A percentile compares a stretch with the other conserved stretches of the same genome.
Conservation (phyloP, 768 basidiomycete genomes). For the Hericium coralloides region DNA sequence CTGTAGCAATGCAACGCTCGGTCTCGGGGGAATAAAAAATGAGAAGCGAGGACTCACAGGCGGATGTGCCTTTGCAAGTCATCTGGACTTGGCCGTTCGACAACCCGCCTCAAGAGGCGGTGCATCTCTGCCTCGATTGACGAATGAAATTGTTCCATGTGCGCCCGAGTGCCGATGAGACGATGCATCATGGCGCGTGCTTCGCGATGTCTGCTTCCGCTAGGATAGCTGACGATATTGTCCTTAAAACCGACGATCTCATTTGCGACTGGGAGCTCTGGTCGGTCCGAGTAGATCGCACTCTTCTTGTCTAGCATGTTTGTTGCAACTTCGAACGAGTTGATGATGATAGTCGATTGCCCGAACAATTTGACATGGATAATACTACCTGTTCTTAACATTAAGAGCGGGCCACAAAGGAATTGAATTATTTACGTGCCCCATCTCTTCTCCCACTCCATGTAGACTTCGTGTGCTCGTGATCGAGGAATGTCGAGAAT, state of each 20-base stretch:
- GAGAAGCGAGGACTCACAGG: neutral
- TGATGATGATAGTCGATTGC: constrained; percentile 19
- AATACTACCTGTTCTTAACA: too few species aligned
- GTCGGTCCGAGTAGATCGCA: neutral
- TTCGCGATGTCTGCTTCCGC: too few species aligned
- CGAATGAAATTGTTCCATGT: neutral
- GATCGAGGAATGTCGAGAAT: neutral
- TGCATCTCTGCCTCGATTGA: neutral
- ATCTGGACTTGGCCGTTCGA: neutral
- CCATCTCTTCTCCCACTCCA: too few species aligned
- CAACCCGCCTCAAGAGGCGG: neutral
- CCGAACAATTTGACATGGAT: too few species aligned
- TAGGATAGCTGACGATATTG: too few species aligned
- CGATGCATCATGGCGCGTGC: neutral
- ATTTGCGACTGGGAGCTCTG: too few species aligned
- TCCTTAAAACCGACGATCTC: too few species aligned
- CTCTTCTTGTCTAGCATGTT: constrained; percentile 2
- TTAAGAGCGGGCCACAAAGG: too few species aligned
- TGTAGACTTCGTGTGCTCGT: too few species aligned
- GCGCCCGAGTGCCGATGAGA: neutral
- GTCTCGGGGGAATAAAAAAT: neutral
- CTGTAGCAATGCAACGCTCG: neutral
- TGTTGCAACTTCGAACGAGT: constrained; percentile 19
- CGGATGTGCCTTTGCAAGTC: neutral
- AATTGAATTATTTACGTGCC: too few species aligned